Conservation (phyloP, 768 basidiomycete genomes). For the Mycena polygramma region DNA sequence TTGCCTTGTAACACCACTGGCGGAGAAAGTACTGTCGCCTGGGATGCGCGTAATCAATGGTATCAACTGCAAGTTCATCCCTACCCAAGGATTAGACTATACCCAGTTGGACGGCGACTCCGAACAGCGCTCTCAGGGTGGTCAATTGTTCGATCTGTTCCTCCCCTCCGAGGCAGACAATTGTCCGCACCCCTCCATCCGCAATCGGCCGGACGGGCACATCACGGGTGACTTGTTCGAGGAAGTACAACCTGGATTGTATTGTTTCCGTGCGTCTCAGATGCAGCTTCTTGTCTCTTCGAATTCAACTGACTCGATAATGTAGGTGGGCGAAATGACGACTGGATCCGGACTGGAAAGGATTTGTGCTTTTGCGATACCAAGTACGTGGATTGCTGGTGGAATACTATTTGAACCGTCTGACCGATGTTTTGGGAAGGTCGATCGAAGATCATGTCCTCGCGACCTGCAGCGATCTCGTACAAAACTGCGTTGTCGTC, state of each 20-base stretch:
- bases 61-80: conserved; percentile 27
- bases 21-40: conserved; percentile 7
- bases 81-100: conserved; percentile 10
- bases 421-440: conserved; percentile 21
- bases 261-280: conserved; percentile 40
- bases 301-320: background rate
- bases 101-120: conserved; percentile 29
- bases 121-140: background rate
- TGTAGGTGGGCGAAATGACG: conserved; percentile 41
- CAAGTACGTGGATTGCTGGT: conserved; percentile 29
- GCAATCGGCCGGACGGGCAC: conserved; percentile 40
- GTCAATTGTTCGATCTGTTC: conserved; percentile 31
- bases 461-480: conserved; percentile 44
- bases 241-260: conserved; percentile 40
- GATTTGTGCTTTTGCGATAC: conserved; percentile 43
- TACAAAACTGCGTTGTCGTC: conserved; percentile 47
- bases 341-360: conserved; percentile 44
- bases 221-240: conserved; percentile 46
- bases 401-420: background rate
- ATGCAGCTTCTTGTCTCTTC: background rate
- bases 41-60: conserved; percentile 28
- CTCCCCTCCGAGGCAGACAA: conserved; percentile 28
- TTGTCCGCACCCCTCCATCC: conserved; percentile 34
- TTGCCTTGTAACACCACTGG: conserved; percentile 6
- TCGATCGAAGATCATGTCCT: conserved; percentile 51